These are phyloP conservation scores for Periconia sp. DNA, from an alignment of 2,329 filamentous ascomycete species.

Conservation along the genomic window DNA sequence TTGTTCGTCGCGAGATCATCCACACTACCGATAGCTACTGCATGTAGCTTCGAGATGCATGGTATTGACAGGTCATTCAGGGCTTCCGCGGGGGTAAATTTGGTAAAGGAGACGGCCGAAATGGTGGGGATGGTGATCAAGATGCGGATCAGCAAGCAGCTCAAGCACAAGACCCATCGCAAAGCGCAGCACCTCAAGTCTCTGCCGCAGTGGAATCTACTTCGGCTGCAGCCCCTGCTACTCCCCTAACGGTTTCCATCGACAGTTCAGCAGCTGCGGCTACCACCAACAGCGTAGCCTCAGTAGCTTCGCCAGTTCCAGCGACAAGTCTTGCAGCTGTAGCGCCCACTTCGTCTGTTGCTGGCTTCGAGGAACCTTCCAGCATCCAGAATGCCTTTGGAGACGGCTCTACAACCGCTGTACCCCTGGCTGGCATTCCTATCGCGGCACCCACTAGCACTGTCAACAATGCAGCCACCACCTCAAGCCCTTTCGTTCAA, in stretches of 20 bases:
- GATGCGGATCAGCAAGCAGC: background rate
- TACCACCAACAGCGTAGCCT: background rate
- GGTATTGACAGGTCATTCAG: too few species aligned
- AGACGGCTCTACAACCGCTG: background rate
- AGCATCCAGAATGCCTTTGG: background rate
- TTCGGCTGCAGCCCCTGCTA: background rate
- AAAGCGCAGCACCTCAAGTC: background rate
- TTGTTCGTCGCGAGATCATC: too few species aligned
- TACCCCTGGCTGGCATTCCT: background rate
- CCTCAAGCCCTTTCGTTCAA: background rate
- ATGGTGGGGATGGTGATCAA: background rate
- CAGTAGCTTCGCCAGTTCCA: background rate
- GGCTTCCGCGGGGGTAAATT: background rate
- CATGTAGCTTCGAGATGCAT: too few species aligned
- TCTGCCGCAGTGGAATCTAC: background rate
- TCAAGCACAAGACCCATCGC: background rate
- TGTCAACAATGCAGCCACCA: background rate
- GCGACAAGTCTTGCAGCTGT: background rate
- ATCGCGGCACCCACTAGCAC: conserved; percentile 2
- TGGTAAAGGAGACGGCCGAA: conserved; percentile 1
- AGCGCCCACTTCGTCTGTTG: background rate
- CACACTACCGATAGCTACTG: too few species aligned
- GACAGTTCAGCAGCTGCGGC: background rate
- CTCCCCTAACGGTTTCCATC: background rate
- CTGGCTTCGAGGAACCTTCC: background rate